These are phyloP conservation scores for Calocera viscosa DNA, from an alignment of 768 basidiomycete species.

Conservation along the genomic window DNA sequence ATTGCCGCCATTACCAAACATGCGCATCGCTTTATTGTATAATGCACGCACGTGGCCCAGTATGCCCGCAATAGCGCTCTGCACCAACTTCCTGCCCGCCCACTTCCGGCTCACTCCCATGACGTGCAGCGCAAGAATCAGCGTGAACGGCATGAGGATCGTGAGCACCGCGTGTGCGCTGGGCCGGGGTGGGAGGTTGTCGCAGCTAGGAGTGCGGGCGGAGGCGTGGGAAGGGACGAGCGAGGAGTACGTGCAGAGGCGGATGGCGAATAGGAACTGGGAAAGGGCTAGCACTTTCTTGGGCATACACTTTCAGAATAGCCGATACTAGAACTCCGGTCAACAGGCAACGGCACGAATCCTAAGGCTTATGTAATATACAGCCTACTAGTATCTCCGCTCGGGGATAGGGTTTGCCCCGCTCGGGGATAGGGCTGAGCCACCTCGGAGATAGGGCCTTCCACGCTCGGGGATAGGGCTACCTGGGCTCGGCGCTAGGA, in stretches of 20 bases:
- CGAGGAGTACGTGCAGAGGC: constrained; percentile 60
- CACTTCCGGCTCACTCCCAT: background rate
- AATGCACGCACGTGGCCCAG: background rate
- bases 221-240: constrained; percentile 40
- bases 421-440: too few relatives aligned
- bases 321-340: too few relatives aligned
- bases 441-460: too few relatives aligned
- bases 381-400: too few relatives aligned
- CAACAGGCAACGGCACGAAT: too few relatives aligned
- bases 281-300: constrained; percentile 8
- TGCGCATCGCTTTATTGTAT: too few relatives aligned
- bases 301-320: background rate
- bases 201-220: constrained; percentile 24
- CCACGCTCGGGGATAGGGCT: too few relatives aligned
- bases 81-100: background rate
- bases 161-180: constrained; percentile 63
- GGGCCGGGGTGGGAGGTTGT: constrained; percentile 45
- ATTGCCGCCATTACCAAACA: too few relatives aligned
- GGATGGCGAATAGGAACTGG: constrained; percentile 65
- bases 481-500: too few relatives aligned
- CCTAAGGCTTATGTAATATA: too few relatives aligned
- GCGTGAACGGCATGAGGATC: constrained; percentile 48
- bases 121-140: background rate
- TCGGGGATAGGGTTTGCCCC: too few relatives aligned
- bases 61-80: background rate